Evolutionary conservation across 2,329 filamentous ascomycete species (phyloP).

Genomic region (Rhinocladiella mackenziei): DNA sequence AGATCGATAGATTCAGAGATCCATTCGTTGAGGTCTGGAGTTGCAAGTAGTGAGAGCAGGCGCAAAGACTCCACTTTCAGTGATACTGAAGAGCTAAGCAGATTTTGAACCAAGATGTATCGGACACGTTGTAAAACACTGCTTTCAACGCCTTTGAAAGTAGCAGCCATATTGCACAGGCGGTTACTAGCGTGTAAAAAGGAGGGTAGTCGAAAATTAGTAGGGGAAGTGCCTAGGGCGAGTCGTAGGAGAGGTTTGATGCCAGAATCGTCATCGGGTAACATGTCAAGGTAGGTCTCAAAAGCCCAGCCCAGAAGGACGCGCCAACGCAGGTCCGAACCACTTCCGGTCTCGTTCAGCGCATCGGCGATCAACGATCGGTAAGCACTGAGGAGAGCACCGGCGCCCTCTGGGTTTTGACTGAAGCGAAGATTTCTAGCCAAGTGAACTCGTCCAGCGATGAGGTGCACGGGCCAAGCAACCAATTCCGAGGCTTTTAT

Average conservation of each 20-base stretch:
- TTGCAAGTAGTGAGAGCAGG: slow-evolving; percentile 62
- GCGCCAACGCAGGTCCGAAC: slow-evolving; percentile 13
- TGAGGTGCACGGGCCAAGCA: slow-evolving; percentile 3
- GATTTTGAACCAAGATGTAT: slow-evolving; percentile 62
- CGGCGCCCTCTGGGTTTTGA: neutral
- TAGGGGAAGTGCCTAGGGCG: slow-evolving; percentile 5
- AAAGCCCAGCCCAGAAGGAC: slow-evolving; percentile 21
- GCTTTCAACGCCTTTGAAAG: slow-evolving; percentile 53
- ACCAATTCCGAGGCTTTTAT: neutral
- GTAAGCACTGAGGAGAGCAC: slow-evolving; percentile 5
- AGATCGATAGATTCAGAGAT: slow-evolving; percentile 52
- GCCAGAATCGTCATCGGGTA: neutral
- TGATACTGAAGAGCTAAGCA: slow-evolving; percentile 70
- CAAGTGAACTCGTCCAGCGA: slow-evolving; percentile 16
- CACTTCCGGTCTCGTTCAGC: slow-evolving; percentile 3
- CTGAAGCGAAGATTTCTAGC: slow-evolving; percentile 8
- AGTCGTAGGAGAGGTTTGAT: slow-evolving; percentile 1
- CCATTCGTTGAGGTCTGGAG: slow-evolving; percentile 41
- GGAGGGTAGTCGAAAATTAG: slow-evolving; percentile 50
- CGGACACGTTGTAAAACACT: slow-evolving; percentile 54
- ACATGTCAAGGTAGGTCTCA: slow-evolving; percentile 17
- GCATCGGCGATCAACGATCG: slow-evolving; percentile 4
- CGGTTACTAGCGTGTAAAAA: slow-evolving; percentile 56
- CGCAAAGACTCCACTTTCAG: slow-evolving; percentile 70
- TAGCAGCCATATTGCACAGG: slow-evolving; percentile 28